Conservation (phyloP, 108 stramenopile species). For the Aurantiochytrium sp. region DNA sequence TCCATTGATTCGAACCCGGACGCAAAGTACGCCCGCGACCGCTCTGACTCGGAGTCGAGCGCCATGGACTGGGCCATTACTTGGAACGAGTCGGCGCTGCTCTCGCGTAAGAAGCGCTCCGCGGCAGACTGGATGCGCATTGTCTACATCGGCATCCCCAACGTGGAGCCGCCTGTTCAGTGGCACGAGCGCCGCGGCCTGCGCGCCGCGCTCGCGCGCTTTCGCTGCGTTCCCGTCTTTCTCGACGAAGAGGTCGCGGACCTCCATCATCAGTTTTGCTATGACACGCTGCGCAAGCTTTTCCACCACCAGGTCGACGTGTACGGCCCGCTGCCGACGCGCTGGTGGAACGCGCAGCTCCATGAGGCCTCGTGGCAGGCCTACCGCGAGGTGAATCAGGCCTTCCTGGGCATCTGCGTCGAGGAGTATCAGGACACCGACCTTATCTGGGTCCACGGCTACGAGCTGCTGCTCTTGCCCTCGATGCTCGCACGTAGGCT, state of each 20-base stretch:
- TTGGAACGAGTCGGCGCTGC: conserved; percentile 93
- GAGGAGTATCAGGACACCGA: conserved; percentile 66
- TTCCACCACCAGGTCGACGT: conserved; percentile 66
- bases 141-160: conserved; percentile 70
- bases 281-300: conserved; percentile 62
- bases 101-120: conserved; percentile 80
- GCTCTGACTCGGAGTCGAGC: not conserved
- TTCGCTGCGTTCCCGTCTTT: conserved; percentile 95
- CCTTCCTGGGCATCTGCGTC: conserved; percentile 54
- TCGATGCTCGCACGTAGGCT: conserved; percentile 50
- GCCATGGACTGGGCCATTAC: conserved; percentile 33
- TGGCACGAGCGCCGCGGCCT: conserved; percentile 70
- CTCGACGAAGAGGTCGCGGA: conserved; percentile 71
- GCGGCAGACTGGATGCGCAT: conserved; percentile 59
- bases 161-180: conserved; percentile 69
- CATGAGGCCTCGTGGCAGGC: conserved; percentile 76
- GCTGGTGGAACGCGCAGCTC: conserved; percentile 66
- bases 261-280: conserved; percentile 58
- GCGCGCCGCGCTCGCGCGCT: conserved; percentile 77
- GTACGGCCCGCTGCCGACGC: conserved; percentile 49
- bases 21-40: not conserved
- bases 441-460: conserved; percentile 67
- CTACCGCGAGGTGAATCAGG: conserved; percentile 58
- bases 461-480: conserved; percentile 64
- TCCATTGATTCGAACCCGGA: not conserved